These are phyloP conservation scores for Colletotrichum acutatum DNA, from an alignment of 2,329 filamentous ascomycete genomes.

Conservation along the genomic window DNA sequence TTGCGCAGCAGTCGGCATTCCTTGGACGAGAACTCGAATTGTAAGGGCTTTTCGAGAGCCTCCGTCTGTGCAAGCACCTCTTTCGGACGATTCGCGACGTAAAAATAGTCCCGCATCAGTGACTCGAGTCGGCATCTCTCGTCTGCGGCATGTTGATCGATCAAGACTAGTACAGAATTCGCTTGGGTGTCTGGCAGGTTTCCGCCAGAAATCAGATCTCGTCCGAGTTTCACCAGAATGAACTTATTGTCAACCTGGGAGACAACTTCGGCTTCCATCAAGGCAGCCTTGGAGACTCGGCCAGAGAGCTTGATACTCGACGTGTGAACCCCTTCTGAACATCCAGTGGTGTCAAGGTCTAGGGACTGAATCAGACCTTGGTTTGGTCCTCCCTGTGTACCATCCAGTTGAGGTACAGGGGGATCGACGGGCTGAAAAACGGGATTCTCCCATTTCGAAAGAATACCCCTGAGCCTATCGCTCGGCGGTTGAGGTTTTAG, in stretches of 20 bases:
- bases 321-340: neutral
- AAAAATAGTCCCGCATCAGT: slow-evolving; percentile 69
- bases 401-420: slow-evolving; percentile 55
- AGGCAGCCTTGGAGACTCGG: slow-evolving; percentile 69
- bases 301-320: slow-evolving; percentile 43
- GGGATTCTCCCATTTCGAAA: slow-evolving; percentile 79
- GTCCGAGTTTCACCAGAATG: slow-evolving; percentile 73
- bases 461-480: slow-evolving; percentile 69
- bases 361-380: neutral
- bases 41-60: slow-evolving; percentile 62
- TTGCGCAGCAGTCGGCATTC: slow-evolving; percentile 70
- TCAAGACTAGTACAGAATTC: slow-evolving; percentile 73
- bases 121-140: slow-evolving; percentile 85
- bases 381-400: slow-evolving; percentile 33
- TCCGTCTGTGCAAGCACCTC: slow-evolving; percentile 45
- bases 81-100: slow-evolving; percentile 7
- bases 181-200: neutral
- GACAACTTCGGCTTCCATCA: slow-evolving; percentile 74
- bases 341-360: neutral
- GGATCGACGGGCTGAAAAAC: slow-evolving; percentile 69
- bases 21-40: slow-evolving; percentile 70
- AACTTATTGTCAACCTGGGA: slow-evolving; percentile 92
- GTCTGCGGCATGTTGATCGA: slow-evolving; percentile 96
- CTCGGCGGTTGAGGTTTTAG: slow-evolving; percentile 40
- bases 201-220: neutral